phyloP scores from a whole-genome alignment of 208 protist genomes.

The Blastocrithidia nonstop region DNA sequence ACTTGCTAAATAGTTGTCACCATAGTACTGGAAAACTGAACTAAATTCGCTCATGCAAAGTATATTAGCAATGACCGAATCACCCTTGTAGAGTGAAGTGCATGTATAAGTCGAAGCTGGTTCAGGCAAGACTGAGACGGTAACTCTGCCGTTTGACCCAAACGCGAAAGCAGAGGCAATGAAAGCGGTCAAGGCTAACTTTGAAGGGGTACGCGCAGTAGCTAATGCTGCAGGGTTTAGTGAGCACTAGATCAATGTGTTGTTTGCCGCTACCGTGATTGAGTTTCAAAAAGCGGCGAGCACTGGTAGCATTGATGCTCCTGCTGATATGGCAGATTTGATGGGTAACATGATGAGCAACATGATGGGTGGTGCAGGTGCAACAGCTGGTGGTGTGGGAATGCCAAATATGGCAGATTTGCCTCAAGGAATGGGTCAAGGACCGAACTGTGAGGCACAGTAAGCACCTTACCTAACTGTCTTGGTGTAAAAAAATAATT shows the following conservation, averaged over 20 bases:
- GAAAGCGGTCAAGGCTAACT: constrained; percentile 16
- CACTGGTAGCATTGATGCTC: neutral
- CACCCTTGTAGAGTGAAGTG: constrained; percentile 11
- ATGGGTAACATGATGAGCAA: constrained; percentile 17
- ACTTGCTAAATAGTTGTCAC: too few species aligned
- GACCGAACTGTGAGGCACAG: constrained; percentile 15
- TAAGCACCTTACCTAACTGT: constrained; percentile 4
- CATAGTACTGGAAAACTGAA: constrained; percentile 7
- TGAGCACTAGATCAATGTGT: constrained; percentile 11
- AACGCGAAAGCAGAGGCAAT: constrained; percentile 4
- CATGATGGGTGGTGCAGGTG: constrained; percentile 9
- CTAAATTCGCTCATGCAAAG: constrained; percentile 10
- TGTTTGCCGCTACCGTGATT: constrained; percentile 12
- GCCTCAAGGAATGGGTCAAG: constrained; percentile 2
- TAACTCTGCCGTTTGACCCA: constrained; percentile 3
- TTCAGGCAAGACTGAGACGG: constrained; percentile 5
- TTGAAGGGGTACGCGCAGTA: constrained; percentile 24
- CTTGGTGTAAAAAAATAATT: neutral
- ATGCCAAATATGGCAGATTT: too few species aligned
- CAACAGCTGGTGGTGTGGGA: neutral
- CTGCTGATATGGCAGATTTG: constrained; percentile 10
- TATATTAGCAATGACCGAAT: constrained; percentile 16
- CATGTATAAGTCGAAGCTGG: constrained; percentile 8
- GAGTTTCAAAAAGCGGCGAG: constrained; percentile 7
- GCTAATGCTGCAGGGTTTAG: constrained; percentile 22